Base-by-base conservation (phyloP, 169 alveolate species). In the Theileria luwenshuni region DNA sequence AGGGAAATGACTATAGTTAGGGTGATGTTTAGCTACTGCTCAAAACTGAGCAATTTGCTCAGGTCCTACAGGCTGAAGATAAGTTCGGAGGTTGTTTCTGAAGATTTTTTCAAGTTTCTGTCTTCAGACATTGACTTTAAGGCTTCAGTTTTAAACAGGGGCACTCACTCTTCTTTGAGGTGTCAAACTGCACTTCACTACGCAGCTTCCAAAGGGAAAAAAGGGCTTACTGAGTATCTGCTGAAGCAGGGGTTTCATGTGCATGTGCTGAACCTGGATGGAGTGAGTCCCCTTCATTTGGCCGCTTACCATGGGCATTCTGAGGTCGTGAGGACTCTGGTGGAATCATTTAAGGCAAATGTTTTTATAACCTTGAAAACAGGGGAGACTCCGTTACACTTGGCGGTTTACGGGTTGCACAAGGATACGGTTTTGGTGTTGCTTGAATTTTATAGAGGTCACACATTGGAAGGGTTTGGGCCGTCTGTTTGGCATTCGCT, bases 201-300 rank as follows among this genome's bases (percentile, higher is more conserved):
- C 48, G 96, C 97, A 23, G 93, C 95, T 35, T 74, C 83, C 51
- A 85, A 86, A 41, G 97, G 97, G 23, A 93, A 94, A 70, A 61
- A 68, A 15, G 71, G 80, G 13, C 63, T 94, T 35, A 88, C 90
- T n/a, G 74, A 90, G 63, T 94, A 91, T 56, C 80, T 94, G 61
- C 62, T 92, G 42, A 86, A 86, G 49, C 76, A 90, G 48, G 96
- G 96, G 10, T 67, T 89, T 2, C 85, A 75, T 25, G 92, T 92
- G 19, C 84, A 70, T 63, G 68, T 75, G 33, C 63, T 81, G 45
- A 94, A 93, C 71, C 85, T 52, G 21, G 97, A 94, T 69, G 92
- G 93, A 7, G 95, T 95, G n/a, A 90, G 92, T 23, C 94, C 97
- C 33, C 76, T 94, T 23, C 97, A 94, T 64, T 60, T 94, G 71